Evolutionary conservation across 371 early-diverging fungal species (phyloP), one percentile per base, ranked within the genome.

Genomic region (Choanephora cucurbitarum): DNA sequence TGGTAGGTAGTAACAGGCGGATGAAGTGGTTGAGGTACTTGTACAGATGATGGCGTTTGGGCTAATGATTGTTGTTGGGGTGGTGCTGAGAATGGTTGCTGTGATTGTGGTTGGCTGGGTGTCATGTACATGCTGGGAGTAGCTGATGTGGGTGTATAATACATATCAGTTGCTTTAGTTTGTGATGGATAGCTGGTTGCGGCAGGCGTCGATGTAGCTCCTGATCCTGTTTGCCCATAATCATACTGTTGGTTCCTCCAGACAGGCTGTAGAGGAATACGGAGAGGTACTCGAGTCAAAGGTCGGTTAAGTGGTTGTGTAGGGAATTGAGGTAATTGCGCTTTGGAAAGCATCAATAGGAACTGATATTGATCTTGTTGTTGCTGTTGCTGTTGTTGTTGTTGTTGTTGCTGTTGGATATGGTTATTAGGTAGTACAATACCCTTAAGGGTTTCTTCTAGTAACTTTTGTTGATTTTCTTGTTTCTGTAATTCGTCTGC

Each of bases 361-460:
- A 67, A 67, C 21, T 69, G 67, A 45, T 71, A 63, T 39, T 72
- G 66, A 24, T 68, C 66, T 13, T 67, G 57, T 19, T 67, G 57
- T 6, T 61, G 62, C 40, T 63, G 60, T 28, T 67, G 72, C 22
- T 67, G 64, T 28, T 70, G 71, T 47, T 67, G 66, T 18, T 67
- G 70, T n/a, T 64, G 66, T 31, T 64, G 58, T 40, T 49, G 56
- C 5, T 55, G 49, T 15, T 43, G 48, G 2, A 44, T 21, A 17
- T 67, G 60, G 48, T 52, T 34, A 52, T 61, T 67, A 6, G 69
- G 57, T 14, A 69, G 24, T 10, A 73, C 68, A 39, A 78, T 73
- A 8, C 71, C 73, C 33, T 70, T 68, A 23, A 74, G 52, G 1
- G 78, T 64, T 18, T 75, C 71, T 43, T 74, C 78, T 37, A 78